A percentile compares a stretch with the other conserved stretches of the same genome.
phyloP scores from a whole-genome alignment of 176 grass and related monocot genomes.

The Aegilops sharonensis region DNA sequence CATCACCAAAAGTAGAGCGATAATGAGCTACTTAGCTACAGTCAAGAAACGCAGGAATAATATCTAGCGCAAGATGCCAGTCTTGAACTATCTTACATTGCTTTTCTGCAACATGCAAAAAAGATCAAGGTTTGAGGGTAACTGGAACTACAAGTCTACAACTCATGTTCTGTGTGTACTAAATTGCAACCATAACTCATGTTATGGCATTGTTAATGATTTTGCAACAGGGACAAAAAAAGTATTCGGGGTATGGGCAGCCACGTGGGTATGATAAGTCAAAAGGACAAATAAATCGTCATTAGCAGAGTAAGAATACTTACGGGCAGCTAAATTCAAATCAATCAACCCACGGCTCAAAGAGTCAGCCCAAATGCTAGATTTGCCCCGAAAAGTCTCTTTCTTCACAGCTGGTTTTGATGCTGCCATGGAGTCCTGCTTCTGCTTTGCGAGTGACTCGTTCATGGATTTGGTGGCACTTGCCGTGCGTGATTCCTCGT shows the following conservation, averaged over 20 bases:
- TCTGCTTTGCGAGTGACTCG: slow-evolving; percentile 20
- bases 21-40: not conserved
- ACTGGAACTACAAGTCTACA: not conserved
- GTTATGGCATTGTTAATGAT: not conserved
- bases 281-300: not conserved
- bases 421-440: slow-evolving; percentile 12
- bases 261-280: not conserved
- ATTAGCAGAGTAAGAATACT: slow-evolving; percentile 34
- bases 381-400: slow-evolving; percentile 67
- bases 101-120: not conserved
- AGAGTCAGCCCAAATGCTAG: slow-evolving; percentile 83
- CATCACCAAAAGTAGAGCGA: not conserved
- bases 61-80: not conserved
- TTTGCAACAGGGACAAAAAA: not conserved
- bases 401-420: slow-evolving; percentile 41
- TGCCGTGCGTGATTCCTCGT: slow-evolving; percentile 10
- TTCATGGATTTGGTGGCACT: slow-evolving; percentile 13
- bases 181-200: not conserved
- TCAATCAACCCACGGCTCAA: slow-evolving; percentile 83
- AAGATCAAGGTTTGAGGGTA: not conserved
- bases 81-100: not conserved
- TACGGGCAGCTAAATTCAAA: slow-evolving; percentile 73
- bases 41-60: not conserved
- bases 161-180: not conserved
- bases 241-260: not conserved